Evolutionary conservation across 495 filamentous ascomycete genomes (phyloP).

Genomic region (Trypethelium eluteriae): DNA sequence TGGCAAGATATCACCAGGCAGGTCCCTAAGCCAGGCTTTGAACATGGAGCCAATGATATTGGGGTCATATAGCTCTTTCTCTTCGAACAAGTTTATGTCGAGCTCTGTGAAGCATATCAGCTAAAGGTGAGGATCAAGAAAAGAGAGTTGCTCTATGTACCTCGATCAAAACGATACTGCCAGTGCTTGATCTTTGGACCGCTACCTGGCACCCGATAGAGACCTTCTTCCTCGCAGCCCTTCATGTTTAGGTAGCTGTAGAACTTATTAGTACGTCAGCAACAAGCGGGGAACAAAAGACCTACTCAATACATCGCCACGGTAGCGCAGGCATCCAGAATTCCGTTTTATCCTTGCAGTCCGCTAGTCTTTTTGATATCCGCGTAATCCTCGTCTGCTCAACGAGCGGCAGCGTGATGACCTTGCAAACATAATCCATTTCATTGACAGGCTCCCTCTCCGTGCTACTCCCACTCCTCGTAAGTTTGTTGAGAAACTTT

Average conservation of each 20-base stretch:
- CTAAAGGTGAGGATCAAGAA: slow-evolving; percentile 29
- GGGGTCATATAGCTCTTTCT: slow-evolving; percentile 79
- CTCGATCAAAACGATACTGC: slow-evolving; percentile 77
- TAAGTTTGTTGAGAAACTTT: slow-evolving; percentile 67
- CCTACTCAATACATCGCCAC: slow-evolving; percentile 79
- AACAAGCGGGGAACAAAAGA: slow-evolving; percentile 14
- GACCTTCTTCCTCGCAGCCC: slow-evolving; percentile 80
- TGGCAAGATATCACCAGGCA: slow-evolving; percentile 86
- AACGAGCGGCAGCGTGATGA: slow-evolving; percentile 72
- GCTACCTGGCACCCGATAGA: slow-evolving; percentile 82
- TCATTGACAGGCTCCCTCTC: slow-evolving; percentile 61
- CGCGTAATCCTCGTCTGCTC: slow-evolving; percentile 79
- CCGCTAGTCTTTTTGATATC: slow-evolving; percentile 75
- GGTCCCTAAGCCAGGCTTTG: slow-evolving; percentile 85
- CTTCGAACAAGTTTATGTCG: slow-evolving; percentile 79
- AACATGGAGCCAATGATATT: slow-evolving; percentile 90
- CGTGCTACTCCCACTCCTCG: slow-evolving; percentile 60
- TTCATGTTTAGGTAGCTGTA: slow-evolving; percentile 76
- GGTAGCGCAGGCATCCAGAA: slow-evolving; percentile 96
- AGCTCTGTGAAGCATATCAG: slow-evolving; percentile 44
- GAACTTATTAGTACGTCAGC: background rate
- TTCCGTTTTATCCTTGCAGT: slow-evolving; percentile 84
- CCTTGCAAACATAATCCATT: slow-evolving; percentile 64
- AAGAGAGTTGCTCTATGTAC: slow-evolving; percentile 36
- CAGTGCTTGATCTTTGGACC: slow-evolving; percentile 76